These are phyloP conservation scores for Syzygium oleosum DNA, from an alignment of 345 rosid genomes.

Conservation along the genomic window DNA sequence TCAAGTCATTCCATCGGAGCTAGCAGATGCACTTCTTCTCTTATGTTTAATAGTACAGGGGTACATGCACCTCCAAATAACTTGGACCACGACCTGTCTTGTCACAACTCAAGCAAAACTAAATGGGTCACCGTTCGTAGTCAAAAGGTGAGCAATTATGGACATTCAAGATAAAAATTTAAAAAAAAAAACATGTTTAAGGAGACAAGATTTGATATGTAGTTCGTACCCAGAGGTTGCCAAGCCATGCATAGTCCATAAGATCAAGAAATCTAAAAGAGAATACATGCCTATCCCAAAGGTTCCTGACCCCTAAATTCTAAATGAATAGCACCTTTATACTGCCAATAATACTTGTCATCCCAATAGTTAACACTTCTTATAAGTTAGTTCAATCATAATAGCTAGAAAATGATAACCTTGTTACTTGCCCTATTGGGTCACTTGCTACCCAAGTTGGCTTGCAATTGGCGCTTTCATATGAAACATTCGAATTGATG, in stretches of 20 bases:
- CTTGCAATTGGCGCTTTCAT: neutral
- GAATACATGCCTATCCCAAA: neutral
- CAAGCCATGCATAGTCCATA: neutral
- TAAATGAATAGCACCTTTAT: neutral
- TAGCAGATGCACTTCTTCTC: neutral
- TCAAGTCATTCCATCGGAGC: neutral
- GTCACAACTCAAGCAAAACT: neutral
- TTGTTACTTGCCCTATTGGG: neutral
- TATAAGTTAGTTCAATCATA: neutral
- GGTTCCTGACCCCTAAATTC: neutral
- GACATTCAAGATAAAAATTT: neutral
- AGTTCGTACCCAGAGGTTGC: neutral
- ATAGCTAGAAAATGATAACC: neutral
- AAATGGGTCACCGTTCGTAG: neutral
- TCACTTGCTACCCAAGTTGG: neutral
- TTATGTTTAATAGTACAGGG: neutral
- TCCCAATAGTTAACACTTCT: neutral
- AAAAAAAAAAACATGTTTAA: neutral
- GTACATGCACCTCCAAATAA: neutral
- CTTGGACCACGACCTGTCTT: neutral
- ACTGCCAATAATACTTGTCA: neutral
- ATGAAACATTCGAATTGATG: neutral
- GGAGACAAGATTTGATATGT: neutral
- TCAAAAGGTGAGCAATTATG: neutral
- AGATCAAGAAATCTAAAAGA: neutral